Evolutionary conservation across 2,329 filamentous ascomycete genomes (phyloP).

Genomic region (Fusarium sp.): DNA sequence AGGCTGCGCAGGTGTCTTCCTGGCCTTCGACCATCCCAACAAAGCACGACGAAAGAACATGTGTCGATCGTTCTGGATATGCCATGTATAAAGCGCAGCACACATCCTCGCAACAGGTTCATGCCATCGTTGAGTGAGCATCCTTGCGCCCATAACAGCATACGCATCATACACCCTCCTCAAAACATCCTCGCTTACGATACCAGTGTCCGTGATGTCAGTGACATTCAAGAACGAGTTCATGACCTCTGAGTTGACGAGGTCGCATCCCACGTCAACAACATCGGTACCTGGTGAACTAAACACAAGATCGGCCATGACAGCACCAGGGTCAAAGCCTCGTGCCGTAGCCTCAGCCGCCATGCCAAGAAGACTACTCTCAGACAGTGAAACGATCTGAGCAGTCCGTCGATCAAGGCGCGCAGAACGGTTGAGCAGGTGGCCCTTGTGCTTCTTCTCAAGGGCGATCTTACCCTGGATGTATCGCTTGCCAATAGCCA

Average conservation of each 20-base stretch:
- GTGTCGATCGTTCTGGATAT: slow-evolving; percentile 47
- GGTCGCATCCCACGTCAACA: slow-evolving; percentile 36
- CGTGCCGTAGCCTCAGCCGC: slow-evolving; percentile 34
- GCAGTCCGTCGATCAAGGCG: slow-evolving; percentile 28
- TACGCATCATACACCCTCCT: slow-evolving; percentile 36
- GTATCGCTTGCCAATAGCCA: slow-evolving; percentile 33
- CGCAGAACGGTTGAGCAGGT: slow-evolving; percentile 27
- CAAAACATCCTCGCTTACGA: slow-evolving; percentile 30
- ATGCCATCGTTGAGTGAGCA: slow-evolving; percentile 46
- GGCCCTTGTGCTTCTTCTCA: slow-evolving; percentile 31
- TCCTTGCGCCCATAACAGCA: slow-evolving; percentile 38
- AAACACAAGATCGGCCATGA: slow-evolving; percentile 38
- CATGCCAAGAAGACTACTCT: slow-evolving; percentile 38
- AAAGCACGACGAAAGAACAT: slow-evolving; percentile 45
- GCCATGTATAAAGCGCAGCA: slow-evolving; percentile 45
- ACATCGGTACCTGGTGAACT: slow-evolving; percentile 41
- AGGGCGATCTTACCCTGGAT: slow-evolving; percentile 38
- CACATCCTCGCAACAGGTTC: slow-evolving; percentile 47
- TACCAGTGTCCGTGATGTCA: slow-evolving; percentile 30
- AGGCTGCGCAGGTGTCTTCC: slow-evolving; percentile 38
- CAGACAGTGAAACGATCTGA: slow-evolving; percentile 37
- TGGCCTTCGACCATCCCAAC: slow-evolving; percentile 43
- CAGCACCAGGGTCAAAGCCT: slow-evolving; percentile 34
- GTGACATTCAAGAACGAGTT: slow-evolving; percentile 38
- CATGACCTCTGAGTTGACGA: slow-evolving; percentile 39